Evolutionary conservation across 129 eudicot species (phyloP), one percentile per base, ranked within the genome.

Genomic region (Oenanthe sinensis): DNA sequence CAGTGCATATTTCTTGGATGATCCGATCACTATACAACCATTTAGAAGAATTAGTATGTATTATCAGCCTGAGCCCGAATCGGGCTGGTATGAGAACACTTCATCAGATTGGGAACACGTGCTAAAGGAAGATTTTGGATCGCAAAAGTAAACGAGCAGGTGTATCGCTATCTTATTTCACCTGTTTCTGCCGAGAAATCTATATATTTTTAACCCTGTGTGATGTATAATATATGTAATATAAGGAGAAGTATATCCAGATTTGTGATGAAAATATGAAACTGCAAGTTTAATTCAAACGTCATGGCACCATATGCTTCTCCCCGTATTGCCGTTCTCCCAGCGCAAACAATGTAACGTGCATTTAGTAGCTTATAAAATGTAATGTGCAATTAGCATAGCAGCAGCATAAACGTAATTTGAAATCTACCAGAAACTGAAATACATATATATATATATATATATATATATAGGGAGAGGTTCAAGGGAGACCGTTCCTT

Each of bases 101-200:
- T 78, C 88, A 45, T 87, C 92, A 40, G 94, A 88, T 22, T 91
- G 97, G 94, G 94, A 91, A 74, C 91, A 89, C 55, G 90, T 89
- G 4, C 55, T 78, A 37, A 87, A 82, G 83, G 93, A 89, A 78
- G 91, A 85, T 20, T 40, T 82, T 72, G 43, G 77, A 39, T 82
- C 81, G 82, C 76, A 74, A 65, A 79, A 48, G 15, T 79, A 76
- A 83, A n/a, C 36, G 22, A 24, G 10, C 22, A 17, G 40, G 45
- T 69, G 62, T 63, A 9, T 55, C 26, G 71, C 39, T 63, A 26
- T 28, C 36, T 28, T 10, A 12, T 22, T 63, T 63, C 19, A n/a
- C 36, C 43, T 37, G 26, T 70, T 37, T 70, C 24, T 46, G n/a
- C 46, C 15, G 54, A 9, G 33, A 63, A 17, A 20, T 48, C 36